Evolutionary conservation across 129 eudicot species (phyloP).

Genomic region (Artemisia tridentata): DNA sequence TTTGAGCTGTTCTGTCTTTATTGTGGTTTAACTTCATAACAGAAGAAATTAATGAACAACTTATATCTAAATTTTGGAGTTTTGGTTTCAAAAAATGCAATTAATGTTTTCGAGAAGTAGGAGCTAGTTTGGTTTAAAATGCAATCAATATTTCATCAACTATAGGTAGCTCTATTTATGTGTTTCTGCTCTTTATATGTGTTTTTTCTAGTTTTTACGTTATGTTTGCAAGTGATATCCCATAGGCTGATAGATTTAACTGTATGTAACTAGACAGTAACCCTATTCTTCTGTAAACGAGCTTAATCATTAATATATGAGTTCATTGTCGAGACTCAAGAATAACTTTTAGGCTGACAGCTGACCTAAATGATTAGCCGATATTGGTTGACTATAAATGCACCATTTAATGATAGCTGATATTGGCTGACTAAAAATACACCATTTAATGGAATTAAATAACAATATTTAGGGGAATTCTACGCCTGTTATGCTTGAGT

Average conservation of each 20-base stretch:
- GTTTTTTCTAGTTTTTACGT: background rate
- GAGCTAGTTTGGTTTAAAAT: slow-evolving; percentile 8
- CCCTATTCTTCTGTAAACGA: background rate
- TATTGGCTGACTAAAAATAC: no score
- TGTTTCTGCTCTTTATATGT: background rate
- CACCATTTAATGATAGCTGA: no score
- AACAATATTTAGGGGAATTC: background rate
- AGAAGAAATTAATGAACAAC: background rate
- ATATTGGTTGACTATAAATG: no score
- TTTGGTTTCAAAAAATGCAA: slow-evolving; percentile 7
- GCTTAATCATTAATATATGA: background rate
- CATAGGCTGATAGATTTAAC: background rate
- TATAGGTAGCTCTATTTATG: background rate
- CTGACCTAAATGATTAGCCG: no score
- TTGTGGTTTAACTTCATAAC: slow-evolving; percentile 9
- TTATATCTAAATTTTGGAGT: background rate
- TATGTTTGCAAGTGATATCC: background rate
- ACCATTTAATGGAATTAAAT: no score
- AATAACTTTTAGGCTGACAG: no score
- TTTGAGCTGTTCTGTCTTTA: no score
- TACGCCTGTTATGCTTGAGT: no score
- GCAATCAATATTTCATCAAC: no score
- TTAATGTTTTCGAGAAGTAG: background rate
- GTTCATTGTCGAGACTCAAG: background rate
- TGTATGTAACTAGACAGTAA: background rate